Percentiles rank a stretch among this genome's conserved stretches.
Conservation (phyloP, 768 basidiomycete genomes). For the Leccinum obscurum region DNA sequence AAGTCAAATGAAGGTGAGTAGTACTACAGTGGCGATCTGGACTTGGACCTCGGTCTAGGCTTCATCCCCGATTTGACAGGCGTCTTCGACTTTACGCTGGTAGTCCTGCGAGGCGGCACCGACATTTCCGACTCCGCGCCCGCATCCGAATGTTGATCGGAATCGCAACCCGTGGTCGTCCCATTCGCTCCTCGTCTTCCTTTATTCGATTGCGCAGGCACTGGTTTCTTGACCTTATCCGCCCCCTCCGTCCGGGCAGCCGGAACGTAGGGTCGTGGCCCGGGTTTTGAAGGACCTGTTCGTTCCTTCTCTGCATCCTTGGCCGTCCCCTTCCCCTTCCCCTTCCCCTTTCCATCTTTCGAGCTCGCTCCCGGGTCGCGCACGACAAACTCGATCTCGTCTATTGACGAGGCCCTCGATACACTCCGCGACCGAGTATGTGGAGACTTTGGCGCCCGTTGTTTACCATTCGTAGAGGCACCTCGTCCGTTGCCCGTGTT, state of each 20-base stretch:
- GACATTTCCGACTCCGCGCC: constrained; percentile 5
- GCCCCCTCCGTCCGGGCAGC: neutral
- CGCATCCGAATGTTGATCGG: neutral
- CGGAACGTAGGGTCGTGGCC: neutral
- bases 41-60: constrained; percentile 19
- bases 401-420: constrained; percentile 6
- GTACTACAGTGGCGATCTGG: neutral
- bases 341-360: neutral
- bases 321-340: neutral
- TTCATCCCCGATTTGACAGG: constrained; percentile 32
- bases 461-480: constrained; percentile 1
- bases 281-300: neutral
- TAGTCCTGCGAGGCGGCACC: constrained; percentile 11
- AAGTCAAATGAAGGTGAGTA: too few species aligned
- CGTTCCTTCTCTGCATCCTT: neutral
- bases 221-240: neutral
- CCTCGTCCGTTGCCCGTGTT: neutral
- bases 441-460: neutral
- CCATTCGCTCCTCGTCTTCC: neutral
- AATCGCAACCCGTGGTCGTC: constrained; percentile 1
- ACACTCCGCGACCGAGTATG: neutral
- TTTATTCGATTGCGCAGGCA: neutral
- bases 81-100: constrained; percentile 8
- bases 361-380: neutral
- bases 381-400: neutral